Conservation (phyloP, 1,139 yeast species). For the Candida tropicalis region DNA sequence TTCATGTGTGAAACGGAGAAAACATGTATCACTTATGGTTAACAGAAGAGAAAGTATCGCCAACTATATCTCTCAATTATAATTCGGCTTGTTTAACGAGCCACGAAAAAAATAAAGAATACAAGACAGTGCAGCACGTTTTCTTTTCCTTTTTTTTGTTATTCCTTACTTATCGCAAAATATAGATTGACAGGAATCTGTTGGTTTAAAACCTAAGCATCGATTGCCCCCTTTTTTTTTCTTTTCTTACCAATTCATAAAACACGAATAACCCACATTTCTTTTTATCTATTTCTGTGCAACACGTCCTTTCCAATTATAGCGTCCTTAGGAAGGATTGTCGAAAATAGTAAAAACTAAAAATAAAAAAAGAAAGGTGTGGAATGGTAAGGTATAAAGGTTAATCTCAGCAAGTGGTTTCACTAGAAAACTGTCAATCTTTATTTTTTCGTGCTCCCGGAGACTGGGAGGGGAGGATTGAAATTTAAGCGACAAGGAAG, state of each 20-base stretch:
- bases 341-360: not conserved
- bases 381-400: not conserved
- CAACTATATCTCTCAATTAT: no score
- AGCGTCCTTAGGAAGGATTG: not conserved
- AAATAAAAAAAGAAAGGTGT: not conserved
- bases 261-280: not conserved
- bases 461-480: no score
- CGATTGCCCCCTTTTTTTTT: not conserved
- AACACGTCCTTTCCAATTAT: not conserved
- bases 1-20: not conserved
- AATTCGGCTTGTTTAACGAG: not conserved
- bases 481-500: no score
- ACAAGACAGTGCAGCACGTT: not conserved
- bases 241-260: not conserved
- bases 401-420: not conserved
- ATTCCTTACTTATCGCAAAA: not conserved
- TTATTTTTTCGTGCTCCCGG: not conserved
- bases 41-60: no score
- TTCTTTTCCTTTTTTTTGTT: not conserved
- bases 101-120: not conserved
- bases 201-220: no score
- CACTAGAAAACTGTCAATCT: constrained; percentile 6
- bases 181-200: not conserved
- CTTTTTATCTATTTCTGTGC: not conserved
- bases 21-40: not conserved